Evolutionary conservation across 768 basidiomycete genomes (phyloP), one percentile per base, ranked within the genome.

Genomic region (Serendipita indica): DNA sequence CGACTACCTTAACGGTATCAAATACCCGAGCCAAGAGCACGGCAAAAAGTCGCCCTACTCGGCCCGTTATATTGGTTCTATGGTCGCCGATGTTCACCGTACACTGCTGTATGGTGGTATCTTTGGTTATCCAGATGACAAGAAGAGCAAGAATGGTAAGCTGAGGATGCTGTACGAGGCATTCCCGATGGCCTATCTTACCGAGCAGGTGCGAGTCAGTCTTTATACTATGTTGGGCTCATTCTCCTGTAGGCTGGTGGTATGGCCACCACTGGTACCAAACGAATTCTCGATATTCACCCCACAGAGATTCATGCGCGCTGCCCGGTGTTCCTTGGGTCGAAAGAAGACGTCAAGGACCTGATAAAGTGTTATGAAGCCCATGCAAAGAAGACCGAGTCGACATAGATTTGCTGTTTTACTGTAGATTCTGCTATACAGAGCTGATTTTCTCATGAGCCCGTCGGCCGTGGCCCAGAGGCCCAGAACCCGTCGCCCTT

Each of bases 31-130:
- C 30, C 49, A 54, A 33, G 49, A 33, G n/a, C 20, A 54, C 3
- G 69, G 79, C 43, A 70, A 79, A 52, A 91, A 84, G 70, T 73
- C 80, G 25, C 93, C 94, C 7, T 94, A 96, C 68, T 89, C 86
- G 62, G 83, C 88, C 63, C 81, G 91, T 61, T 84, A 99, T 72
- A 96, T 98, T 68, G 96, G 96, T 27, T 93, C 90, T 61, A 99
- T 99, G 96, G 96, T 98, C 33, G 93, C 94, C 57, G 94, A 99
- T 71, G 94, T 97, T 25, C 92, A 96, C 72, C 79, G 94, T 64
- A 99, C 94, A 3, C 73, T 99, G 32, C 76, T 99, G 2, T 99
- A 99, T 67, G 96, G 96, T 22, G 96, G 96, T 39, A 98, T 99
- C 66, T 99, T 99, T 66, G 94, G 92, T 6, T 99, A 99, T 70